These are phyloP conservation scores for Asterophora parasitica DNA, from an alignment of 768 basidiomycete species.

Conservation along the genomic window DNA sequence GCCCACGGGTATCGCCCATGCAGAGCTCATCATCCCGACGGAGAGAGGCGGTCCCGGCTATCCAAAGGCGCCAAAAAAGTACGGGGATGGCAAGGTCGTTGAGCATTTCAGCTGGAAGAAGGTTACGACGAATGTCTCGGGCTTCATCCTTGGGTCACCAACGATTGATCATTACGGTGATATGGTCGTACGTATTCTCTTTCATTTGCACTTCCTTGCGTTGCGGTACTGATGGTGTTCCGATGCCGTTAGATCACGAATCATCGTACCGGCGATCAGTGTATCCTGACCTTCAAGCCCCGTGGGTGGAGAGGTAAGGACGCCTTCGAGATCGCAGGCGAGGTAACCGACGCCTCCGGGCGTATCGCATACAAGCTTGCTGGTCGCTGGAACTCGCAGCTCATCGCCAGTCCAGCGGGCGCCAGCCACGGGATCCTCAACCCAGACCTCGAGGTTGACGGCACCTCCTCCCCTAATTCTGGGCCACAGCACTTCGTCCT, in stretches of 20 bases:
- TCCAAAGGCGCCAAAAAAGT: conserved; percentile 46
- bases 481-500: conserved; percentile 53
- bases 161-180: conserved; percentile 94
- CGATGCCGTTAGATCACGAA: conserved; percentile 58
- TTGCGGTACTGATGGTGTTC: background rate
- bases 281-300: conserved; percentile 91
- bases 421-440: conserved; percentile 48
- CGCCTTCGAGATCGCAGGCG: conserved; percentile 88
- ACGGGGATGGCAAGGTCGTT: conserved; percentile 49
- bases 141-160: conserved; percentile 87
- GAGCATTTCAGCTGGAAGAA: conserved; percentile 98
- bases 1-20: conserved; percentile 92
- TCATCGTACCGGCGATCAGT: conserved; percentile 85
- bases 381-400: conserved; percentile 92
- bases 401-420: conserved; percentile 66
- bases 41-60: conserved; percentile 54
- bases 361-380: conserved; percentile 81
- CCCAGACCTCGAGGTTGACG: conserved; percentile 62
- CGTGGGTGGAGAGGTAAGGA: conserved; percentile 92
- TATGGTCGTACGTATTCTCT: conserved; percentile 64
- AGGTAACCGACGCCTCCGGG: conserved; percentile 64
- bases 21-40: conserved; percentile 71
- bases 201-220: too few relatives aligned
- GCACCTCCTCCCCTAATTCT: conserved; percentile 50
- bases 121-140: conserved; percentile 85